Evolutionary conservation across 192 early-diverging fungal species (phyloP).

Genomic region (Glomus cerebriforme): DNA sequence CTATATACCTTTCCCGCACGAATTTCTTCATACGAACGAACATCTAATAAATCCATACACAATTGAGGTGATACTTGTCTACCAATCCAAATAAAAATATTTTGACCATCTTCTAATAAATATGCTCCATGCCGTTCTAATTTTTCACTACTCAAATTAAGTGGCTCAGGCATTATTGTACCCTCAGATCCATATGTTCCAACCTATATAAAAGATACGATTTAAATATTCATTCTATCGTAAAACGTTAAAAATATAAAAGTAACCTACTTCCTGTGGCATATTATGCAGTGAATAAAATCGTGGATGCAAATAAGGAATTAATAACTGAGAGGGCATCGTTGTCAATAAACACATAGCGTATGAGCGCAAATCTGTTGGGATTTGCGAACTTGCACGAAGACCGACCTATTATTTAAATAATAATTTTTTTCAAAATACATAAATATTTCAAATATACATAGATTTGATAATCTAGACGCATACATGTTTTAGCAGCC

Average conservation of each 20-base stretch:
- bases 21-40: conserved; percentile 74
- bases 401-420: conserved; percentile 50
- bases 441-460: background rate
- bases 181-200: conserved; percentile 59
- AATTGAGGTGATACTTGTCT: conserved; percentile 77
- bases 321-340: conserved; percentile 74
- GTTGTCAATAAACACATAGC: conserved; percentile 80
- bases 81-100: conserved; percentile 90
- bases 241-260: background rate
- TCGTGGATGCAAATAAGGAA: conserved; percentile 72
- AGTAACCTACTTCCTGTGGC: conserved; percentile 57
- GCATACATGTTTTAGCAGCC: conserved; percentile 80
- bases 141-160: conserved; percentile 84
- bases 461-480: background rate
- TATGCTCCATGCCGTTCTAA: conserved; percentile 85
- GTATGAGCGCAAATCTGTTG: conserved; percentile 79
- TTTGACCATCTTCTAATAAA: conserved; percentile 80
- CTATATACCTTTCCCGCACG: conserved; percentile 72
- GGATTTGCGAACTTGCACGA: conserved; percentile 65
- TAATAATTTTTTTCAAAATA: background rate
- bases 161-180: conserved; percentile 70
- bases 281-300: conserved; percentile 87
- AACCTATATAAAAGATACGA: conserved; percentile 34
- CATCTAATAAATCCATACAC: conserved; percentile 74
- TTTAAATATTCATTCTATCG: background rate